phyloP scores from a whole-genome alignment of 331 rosid species.

The Quercus phellos region DNA sequence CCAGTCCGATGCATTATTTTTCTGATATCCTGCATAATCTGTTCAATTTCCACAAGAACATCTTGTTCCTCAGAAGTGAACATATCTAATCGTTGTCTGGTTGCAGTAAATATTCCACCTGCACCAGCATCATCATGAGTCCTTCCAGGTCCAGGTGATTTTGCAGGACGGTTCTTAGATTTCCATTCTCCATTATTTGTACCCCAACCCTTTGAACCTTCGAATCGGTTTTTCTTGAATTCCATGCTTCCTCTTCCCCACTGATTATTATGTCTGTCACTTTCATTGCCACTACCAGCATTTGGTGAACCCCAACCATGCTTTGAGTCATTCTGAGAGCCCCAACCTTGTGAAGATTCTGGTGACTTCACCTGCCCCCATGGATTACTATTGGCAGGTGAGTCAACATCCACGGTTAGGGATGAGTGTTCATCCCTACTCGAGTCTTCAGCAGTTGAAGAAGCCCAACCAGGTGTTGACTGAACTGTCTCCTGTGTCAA shows the following conservation, averaged over 20 bases:
- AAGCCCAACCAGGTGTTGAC: conserved; percentile 25
- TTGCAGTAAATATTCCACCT: conserved; percentile 35
- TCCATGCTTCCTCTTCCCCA: conserved; percentile 55
- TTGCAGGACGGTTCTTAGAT: conserved; percentile 47
- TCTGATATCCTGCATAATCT: conserved; percentile 58
- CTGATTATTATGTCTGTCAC: conserved; percentile 30
- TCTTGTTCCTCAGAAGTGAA: conserved; percentile 83
- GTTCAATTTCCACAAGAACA: conserved; percentile 51
- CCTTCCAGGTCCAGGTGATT: conserved; percentile 34
- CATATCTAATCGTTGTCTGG: conserved; percentile 60
- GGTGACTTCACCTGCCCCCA: conserved; percentile 18
- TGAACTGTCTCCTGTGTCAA: neutral
- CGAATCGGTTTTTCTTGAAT: conserved; percentile 47
- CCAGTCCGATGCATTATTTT: conserved; percentile 78
- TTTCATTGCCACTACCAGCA: conserved; percentile 29
- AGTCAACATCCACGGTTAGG: neutral
- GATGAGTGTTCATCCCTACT: conserved; percentile 12
- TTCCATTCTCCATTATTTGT: conserved; percentile 60
- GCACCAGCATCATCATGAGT: conserved; percentile 18
- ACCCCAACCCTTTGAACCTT: conserved; percentile 65
- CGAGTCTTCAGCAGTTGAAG: conserved; percentile 18
- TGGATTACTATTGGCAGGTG: conserved; percentile 6
- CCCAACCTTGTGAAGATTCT: conserved; percentile 29
- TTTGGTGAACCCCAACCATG: conserved; percentile 59
- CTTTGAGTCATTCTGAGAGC: conserved; percentile 2